Conservation (phyloP, 2,329 filamentous ascomycete species). For the Apiospora rasikravindrae region DNA sequence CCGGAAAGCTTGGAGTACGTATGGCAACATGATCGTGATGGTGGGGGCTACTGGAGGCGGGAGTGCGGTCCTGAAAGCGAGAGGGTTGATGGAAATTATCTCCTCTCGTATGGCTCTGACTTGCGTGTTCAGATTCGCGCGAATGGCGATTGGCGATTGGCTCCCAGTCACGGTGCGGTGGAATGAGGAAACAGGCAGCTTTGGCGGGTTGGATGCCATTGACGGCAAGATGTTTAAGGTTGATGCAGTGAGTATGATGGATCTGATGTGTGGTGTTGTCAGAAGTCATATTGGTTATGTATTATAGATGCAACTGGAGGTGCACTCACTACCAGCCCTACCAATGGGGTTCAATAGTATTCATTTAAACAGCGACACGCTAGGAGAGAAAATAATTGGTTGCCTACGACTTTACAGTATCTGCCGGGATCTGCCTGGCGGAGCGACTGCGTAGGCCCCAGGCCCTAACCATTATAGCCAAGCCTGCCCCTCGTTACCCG, state of each 20-base stretch:
- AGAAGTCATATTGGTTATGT: not conserved
- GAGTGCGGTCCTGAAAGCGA: not conserved
- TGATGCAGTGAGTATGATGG: not conserved
- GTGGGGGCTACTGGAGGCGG: not conserved
- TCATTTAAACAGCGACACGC: no score
- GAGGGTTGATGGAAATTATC: not conserved
- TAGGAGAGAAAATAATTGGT: no score
- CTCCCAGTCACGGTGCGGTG: not conserved
- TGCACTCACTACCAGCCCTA: no score
- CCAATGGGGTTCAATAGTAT: no score
- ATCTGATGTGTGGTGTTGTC: not conserved
- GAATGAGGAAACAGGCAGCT: not conserved
- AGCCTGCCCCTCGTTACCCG: no score
- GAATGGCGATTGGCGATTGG: not conserved
- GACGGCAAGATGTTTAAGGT: not conserved
- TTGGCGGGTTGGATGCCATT: not conserved
- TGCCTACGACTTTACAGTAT: no score
- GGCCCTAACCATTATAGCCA: no score
- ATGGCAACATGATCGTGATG: not conserved
- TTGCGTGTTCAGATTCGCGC: not conserved
- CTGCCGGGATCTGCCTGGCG: no score
- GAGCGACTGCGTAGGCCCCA: no score
- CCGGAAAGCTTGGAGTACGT: not conserved
- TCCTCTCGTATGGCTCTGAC: conserved; percentile 1
- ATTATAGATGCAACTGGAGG: not conserved